Evolutionary conservation across 805 yeast genomes (phyloP), one percentile per base, ranked within the genome.

Genomic region (Ogataea trehalophila): DNA sequence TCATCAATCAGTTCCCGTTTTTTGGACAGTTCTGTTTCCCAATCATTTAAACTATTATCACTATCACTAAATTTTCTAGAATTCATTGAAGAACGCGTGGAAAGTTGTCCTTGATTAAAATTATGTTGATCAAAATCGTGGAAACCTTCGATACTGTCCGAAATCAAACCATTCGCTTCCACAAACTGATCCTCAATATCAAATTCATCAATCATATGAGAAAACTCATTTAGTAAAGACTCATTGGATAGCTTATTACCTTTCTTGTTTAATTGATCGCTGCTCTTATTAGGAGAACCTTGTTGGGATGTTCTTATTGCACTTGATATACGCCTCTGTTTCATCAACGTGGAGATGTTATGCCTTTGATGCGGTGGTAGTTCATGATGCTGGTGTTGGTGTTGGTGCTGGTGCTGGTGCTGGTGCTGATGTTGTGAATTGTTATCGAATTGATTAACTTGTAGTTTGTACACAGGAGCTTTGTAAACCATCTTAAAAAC

Each of bases 161-260:
- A 38, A 22, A 13, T 38, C 33, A 38, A 38, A n/a, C 37, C 33
- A 33, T 37, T 16, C 37, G 18, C 13, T 26, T 43, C 45, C 7
- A 33, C 46, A 16, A 49, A 13, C 6, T 47, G 45, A 1, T 50
- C 52, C 11, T 26, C 31, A 26, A 55, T 39, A 13, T 53, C 56
- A 41, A 55, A 51, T 40, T 49, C 50, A 14, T 44, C 56, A 11
- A 53, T 44, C 46, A 55, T 35, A 17, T 47, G 39, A 2, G 37
- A 47, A 26, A 53, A 51, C 20, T 47, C 48, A 13, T 47, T 44
- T 1, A 51, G 46, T 39, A 55, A 36, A 11, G 55, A 53, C 14
- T 55, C 56, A 33, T 54, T 53, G 7, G 59, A 55, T 9, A 55
- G 43, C 37, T 45, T 41, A 6, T 26, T 7, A 11, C 31, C 31